phyloP scores from a whole-genome alignment of 2,329 filamentous ascomycete genomes.

The Erysiphe pulchra region DNA sequence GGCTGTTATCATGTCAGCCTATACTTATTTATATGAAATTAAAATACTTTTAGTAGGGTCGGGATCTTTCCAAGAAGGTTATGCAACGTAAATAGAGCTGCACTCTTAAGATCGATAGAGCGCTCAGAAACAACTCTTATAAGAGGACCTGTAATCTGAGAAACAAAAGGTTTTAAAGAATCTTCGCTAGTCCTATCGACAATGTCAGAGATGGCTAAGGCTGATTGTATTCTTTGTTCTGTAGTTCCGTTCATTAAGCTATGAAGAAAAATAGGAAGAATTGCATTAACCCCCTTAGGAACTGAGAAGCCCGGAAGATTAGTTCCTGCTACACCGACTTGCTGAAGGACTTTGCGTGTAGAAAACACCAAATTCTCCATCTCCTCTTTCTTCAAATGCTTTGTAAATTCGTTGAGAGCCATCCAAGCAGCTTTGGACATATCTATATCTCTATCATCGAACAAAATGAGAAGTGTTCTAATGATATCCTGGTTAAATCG shows the following conservation, averaged over 20 bases:
- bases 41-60: constrained; percentile 43
- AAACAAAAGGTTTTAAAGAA: constrained; percentile 80
- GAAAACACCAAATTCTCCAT: constrained; percentile 84
- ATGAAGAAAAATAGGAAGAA: constrained; percentile 90
- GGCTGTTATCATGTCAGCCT: constrained; percentile 19
- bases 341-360: constrained; percentile 62
- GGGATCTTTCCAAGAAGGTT: constrained; percentile 94
- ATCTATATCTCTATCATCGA: constrained; percentile 59
- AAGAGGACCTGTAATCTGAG: constrained; percentile 86
- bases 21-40: not conserved
- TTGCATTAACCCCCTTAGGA: constrained; percentile 90
- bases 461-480: constrained; percentile 68
- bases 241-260: constrained; percentile 89
- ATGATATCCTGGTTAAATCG: constrained; percentile 92
- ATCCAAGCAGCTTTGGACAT: constrained; percentile 81
- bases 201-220: constrained; percentile 83
- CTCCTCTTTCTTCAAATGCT: constrained; percentile 79
- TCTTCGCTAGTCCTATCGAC: constrained; percentile 77
- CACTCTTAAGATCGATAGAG: constrained; percentile 85
- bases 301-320: constrained; percentile 72
- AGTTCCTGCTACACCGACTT: constrained; percentile 66
- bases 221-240: constrained; percentile 77
- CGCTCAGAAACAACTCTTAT: constrained; percentile 95
- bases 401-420: constrained; percentile 67
- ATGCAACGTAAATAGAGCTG: constrained; percentile 81